Evolutionary conservation across 768 basidiomycete species (phyloP).

Genomic region (Boletus eberwhitei): DNA sequence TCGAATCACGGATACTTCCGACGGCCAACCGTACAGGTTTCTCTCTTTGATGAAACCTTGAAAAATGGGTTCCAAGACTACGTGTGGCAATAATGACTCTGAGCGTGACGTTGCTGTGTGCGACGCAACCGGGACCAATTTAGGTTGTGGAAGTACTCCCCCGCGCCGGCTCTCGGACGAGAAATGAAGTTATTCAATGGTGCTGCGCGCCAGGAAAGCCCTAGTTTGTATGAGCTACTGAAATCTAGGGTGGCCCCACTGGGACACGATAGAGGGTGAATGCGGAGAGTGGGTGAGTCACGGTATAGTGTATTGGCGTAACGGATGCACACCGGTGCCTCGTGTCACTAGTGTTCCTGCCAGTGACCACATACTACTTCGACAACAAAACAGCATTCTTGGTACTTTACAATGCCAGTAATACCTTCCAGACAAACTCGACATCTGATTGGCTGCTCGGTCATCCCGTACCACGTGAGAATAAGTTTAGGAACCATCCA

Average conservation of each 20-base stretch:
- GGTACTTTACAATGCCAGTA: too few species aligned
- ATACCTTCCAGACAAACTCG: too few species aligned
- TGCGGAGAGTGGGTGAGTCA: background rate
- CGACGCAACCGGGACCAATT: background rate
- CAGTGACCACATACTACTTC: too few species aligned
- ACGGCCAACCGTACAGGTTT: constrained; percentile 41
- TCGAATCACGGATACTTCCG: constrained; percentile 66
- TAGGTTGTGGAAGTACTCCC: too few species aligned
- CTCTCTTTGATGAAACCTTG: background rate
- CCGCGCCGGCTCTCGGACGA: too few species aligned
- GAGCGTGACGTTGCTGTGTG: background rate
- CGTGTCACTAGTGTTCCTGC: too few species aligned
- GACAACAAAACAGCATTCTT: too few species aligned
- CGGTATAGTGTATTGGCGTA: too few species aligned
- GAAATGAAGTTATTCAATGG: constrained; percentile 45
- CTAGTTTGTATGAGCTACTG: constrained; percentile 74
- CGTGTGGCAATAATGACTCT: background rate
- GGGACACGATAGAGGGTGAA: constrained; percentile 52
- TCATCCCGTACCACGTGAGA: too few species aligned
- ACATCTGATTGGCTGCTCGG: too few species aligned
- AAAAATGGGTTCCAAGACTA: background rate
- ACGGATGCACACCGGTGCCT: too few species aligned
- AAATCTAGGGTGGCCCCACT: constrained; percentile 72
- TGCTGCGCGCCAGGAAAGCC: constrained; percentile 47
- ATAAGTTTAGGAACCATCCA: too few species aligned